phyloP scores from a whole-genome alignment of 352 stramenopile genomes.

The Pythium rhizo-oryzae region DNA sequence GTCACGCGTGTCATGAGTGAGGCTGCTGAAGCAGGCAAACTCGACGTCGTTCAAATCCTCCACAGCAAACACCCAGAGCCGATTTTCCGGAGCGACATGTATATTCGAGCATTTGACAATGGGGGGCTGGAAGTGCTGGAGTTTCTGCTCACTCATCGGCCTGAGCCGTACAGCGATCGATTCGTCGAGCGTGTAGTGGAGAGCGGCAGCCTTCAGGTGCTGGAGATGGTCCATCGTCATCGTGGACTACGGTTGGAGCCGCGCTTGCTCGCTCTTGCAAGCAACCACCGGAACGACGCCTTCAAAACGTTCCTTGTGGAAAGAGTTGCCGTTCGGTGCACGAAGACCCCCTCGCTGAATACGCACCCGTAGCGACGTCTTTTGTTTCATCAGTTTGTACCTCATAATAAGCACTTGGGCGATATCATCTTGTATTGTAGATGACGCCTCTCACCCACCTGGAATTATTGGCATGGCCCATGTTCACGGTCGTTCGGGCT shows the following conservation, averaged over 20 bases:
- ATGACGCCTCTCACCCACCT: no score
- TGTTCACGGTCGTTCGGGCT: no score
- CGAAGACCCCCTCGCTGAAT: background rate
- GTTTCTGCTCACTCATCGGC: constrained; percentile 19
- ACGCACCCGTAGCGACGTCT: background rate
- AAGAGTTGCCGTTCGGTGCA: background rate
- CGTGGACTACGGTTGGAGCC: constrained; percentile 1
- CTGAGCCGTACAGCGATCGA: constrained; percentile 15
- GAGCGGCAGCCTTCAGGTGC: constrained; percentile 5
- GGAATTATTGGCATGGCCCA: no score
- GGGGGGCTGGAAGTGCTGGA: constrained; percentile 13
- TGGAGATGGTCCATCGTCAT: constrained; percentile 17
- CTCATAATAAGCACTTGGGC: no score
- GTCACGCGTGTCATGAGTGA: constrained; percentile 16
- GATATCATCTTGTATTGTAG: background rate
- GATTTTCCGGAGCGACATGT: constrained; percentile 19
- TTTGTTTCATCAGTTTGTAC: no score
- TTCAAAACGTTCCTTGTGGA: background rate
- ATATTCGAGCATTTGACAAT: constrained; percentile 3
- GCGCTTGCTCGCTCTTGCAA: background rate
- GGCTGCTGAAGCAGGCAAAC: constrained; percentile 4
- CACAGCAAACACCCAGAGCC: constrained; percentile 7
- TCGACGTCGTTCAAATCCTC: constrained; percentile 16
- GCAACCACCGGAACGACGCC: background rate
- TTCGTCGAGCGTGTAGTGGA: constrained; percentile 14